Conservation (phyloP, 441 rosid genomes). For the Adansonia grandidieri region DNA sequence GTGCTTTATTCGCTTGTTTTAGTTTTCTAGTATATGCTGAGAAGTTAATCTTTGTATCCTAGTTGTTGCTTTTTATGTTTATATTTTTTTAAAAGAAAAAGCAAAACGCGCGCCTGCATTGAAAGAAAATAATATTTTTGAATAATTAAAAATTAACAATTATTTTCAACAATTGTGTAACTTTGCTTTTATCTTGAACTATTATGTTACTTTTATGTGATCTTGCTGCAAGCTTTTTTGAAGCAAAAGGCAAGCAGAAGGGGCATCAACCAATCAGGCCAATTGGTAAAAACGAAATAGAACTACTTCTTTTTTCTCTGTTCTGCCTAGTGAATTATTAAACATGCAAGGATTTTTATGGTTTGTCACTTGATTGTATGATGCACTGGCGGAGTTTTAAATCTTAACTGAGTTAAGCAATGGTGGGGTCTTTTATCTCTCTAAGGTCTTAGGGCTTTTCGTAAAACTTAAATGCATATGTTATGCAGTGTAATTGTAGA, state of each 20-base stretch:
- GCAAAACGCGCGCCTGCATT: background rate
- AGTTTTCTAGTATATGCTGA: background rate
- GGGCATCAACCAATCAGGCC: background rate
- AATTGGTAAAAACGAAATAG: background rate
- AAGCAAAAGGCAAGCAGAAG: background rate
- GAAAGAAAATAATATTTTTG: background rate
- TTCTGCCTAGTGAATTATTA: background rate
- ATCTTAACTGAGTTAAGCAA: background rate
- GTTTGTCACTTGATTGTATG: background rate
- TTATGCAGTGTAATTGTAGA: conserved; percentile 75
- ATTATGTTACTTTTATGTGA: background rate
- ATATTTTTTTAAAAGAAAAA: background rate
- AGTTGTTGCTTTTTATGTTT: background rate
- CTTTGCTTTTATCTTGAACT: background rate
- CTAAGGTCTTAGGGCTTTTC: conserved; percentile 5
- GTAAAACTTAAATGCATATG: conserved; percentile 9
- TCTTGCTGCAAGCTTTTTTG: background rate
- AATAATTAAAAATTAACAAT: background rate
- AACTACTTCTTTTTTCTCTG: background rate
- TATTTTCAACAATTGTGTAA: background rate
- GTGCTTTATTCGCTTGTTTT: background rate
- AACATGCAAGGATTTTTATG: background rate
- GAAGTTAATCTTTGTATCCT: background rate
- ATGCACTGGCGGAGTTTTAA: too few species aligned
- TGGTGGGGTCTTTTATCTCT: background rate